Evolutionary conservation across 2,329 filamentous ascomycete species (phyloP).

Genomic region (Pseudophaeomoniella oleicola): DNA sequence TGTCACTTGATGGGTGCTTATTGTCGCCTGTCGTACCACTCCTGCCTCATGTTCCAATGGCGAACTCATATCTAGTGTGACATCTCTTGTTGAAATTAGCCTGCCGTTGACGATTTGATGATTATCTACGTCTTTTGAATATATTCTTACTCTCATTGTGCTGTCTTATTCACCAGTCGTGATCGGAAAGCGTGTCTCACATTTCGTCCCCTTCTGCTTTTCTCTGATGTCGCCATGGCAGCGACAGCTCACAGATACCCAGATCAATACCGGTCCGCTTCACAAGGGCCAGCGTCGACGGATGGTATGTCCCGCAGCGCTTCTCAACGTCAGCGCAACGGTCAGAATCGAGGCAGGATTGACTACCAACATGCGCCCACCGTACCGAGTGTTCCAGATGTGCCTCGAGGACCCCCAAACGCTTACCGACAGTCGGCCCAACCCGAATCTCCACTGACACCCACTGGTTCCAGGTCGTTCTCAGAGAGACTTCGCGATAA

Average conservation of each 20-base stretch:
- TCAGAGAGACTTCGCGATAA: conserved; percentile 5
- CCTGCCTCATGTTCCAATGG: too few species aligned
- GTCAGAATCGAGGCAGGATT: not conserved
- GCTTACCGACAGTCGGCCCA: conserved; percentile 39
- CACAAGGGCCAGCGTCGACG: not conserved
- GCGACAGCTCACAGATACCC: not conserved
- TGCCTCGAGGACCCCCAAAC: conserved; percentile 42
- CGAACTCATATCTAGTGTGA: too few species aligned
- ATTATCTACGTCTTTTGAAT: too few species aligned
- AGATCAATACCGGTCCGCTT: not conserved
- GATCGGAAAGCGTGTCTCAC: too few species aligned
- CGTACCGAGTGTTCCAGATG: conserved; percentile 43
- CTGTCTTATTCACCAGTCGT: too few species aligned
- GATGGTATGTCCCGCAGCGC: not conserved
- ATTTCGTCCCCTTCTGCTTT: too few species aligned
- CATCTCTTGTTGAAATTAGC: too few species aligned
- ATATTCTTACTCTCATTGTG: too few species aligned
- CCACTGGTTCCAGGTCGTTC: not conserved
- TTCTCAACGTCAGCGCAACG: not conserved
- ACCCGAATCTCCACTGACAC: conserved; percentile 1
- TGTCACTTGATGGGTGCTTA: too few species aligned
- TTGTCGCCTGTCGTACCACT: too few species aligned
- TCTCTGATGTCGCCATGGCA: too few species aligned
- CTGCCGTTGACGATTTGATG: too few species aligned
- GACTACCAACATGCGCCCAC: conserved; percentile 8